These are phyloP conservation scores for Pistacia vera DNA, from an alignment of 345 rosid genomes.

Conservation along the genomic window DNA sequence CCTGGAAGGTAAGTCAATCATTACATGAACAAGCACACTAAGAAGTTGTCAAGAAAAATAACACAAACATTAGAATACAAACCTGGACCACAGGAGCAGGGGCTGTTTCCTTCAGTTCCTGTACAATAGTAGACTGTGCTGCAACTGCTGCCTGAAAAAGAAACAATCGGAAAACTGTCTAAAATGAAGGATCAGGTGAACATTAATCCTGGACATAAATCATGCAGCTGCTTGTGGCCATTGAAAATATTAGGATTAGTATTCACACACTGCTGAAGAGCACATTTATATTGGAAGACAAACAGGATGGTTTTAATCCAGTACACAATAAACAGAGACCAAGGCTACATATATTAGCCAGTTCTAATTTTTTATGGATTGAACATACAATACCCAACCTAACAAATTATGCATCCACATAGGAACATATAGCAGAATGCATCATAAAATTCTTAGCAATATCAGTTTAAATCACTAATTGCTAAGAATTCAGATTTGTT, in stretches of 20 bases:
- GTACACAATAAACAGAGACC: neutral
- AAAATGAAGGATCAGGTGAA: slow-evolving; percentile 2
- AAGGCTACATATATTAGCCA: neutral
- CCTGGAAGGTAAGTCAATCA: neutral
- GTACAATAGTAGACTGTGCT: slow-evolving; percentile 57
- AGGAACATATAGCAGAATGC: neutral
- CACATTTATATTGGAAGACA: neutral
- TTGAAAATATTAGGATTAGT: neutral
- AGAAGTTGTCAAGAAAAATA: slow-evolving; percentile 4
- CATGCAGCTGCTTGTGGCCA: neutral
- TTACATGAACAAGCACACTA: neutral
- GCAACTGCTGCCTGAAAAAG: slow-evolving; percentile 80
- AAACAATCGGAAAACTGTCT: neutral
- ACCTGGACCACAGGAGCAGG: slow-evolving; percentile 48
- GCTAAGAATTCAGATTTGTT: neutral
- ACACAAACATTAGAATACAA: slow-evolving; percentile 22
- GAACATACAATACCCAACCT: neutral
- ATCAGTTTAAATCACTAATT: neutral
- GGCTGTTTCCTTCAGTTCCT: slow-evolving; percentile 61
- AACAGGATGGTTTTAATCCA: neutral
- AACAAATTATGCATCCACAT: neutral
- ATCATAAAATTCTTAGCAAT: neutral
- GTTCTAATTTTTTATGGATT: neutral
- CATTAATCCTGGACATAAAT: neutral
- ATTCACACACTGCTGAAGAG: slow-evolving; percentile 4